Base-by-base conservation (phyloP, 768 basidiomycete species). In the Pulveroboletus sp. region DNA sequence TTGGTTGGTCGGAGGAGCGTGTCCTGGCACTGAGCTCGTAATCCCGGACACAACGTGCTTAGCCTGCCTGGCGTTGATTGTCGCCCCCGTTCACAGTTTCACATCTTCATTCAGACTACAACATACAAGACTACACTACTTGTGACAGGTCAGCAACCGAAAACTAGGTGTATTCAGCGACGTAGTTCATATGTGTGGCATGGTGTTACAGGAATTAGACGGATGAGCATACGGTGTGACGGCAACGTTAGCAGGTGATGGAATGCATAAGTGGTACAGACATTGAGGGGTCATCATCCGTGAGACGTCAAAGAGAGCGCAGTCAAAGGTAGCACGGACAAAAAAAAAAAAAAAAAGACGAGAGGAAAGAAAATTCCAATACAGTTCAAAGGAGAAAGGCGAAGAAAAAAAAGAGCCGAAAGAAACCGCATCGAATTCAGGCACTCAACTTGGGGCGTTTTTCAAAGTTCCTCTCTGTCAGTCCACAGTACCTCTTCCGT, bases 161-260 rank as follows among this genome's bases (percentile, higher is more conserved):
- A 41, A 40, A 38, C 54, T 56, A 49, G 45, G 30, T 62, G 51
- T 40, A 55, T 57, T 61, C 49, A 44, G 37, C 43, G 39, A 50
- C 46, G 53, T 46, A 33, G 13, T 47, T 48, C 53, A 55, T 36
- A 31, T 46, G 48, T 57, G 49, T 50, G 50, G n/a, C 3, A 50
- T 63, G 47, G 45, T 59, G 55, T 63, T 67, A 67, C 66, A 67
- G 44, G 45, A 48, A 67, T 66, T 68, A 68, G 50, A 63, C 56
- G 65, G 21, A 41, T 62, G 45, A 45, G 60, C 65, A 66, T 66
- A 66, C 41, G 57, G 49, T 52, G 57, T 42, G 47, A 53, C 47
- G 53, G 39, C 51, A 49, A 40, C 8, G n/a, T n/a, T 44, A 51
- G 50, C 28, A 51, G 40, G 33, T 39, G 54, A 30, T 54, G 53